Base-by-base conservation (phyloP, 352 stramenopile genomes). In the Peronospora tabacina region DNA sequence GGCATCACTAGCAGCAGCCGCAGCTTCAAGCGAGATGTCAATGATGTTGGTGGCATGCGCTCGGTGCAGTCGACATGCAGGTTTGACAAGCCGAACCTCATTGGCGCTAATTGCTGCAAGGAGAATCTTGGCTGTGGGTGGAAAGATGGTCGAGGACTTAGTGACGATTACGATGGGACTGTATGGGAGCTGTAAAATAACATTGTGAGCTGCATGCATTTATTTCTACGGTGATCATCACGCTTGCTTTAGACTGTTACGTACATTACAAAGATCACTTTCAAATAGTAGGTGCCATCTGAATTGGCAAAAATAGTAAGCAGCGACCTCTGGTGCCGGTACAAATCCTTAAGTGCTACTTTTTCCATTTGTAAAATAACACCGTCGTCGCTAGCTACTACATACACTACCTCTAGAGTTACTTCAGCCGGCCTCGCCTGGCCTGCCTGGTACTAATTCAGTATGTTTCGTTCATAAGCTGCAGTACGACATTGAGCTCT, bases 381-480 rank as follows among this genome's bases (percentile, higher is more conserved):
- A 26, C 22, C 4, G 22, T 26, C 5, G 22, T 26, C 2, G 20
- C 20, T 30, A 30, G 26, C 22, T 61, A 58, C 20, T 54, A 19
- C n/a, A n/a, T n/a, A 49, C 52, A 57, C 20, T 55, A 53, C 3
- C 26, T 55, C 46, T 58, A 62, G 44, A 41, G 9, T 12, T 3
- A 34, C 39, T 46, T 30, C 22, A 29, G 3, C 30, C 22, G 22
- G 3, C 30, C 5, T 35, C 12, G 11, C 9, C 11, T 36, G 10
- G n/a, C n/a, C n/a, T n/a, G n/a, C n/a, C 1, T 32, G 11, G 10
- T 32, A 12, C 28, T 15, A 8, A 36, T 15, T 63, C 72, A 87
- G 42, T 75, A 59, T 12, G 55, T 68, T 35, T 86, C 76, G 55
- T 89, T 87, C 78, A 89, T 89, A 44, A 89, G 72, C 44, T 89